Conservation (phyloP, 805 yeast genomes). For the Tetrapisispora namnaoensis region DNA sequence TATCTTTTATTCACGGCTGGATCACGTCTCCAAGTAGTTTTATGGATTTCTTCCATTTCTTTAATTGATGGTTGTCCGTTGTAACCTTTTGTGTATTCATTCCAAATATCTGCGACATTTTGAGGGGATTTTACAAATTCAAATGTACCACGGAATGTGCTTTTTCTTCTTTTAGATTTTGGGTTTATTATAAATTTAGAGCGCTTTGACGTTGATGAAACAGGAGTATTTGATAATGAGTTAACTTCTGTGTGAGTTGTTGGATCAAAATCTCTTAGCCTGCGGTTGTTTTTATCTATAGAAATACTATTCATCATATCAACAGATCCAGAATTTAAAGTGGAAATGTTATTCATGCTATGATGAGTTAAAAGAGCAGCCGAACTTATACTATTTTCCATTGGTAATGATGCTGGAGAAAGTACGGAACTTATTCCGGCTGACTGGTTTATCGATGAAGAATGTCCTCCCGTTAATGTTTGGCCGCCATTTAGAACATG, state of each 20-base stretch:
- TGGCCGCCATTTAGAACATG: background rate
- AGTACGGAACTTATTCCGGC: background rate
- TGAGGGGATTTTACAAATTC: constrained; percentile 35
- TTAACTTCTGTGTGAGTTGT: background rate
- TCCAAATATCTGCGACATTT: constrained; percentile 44
- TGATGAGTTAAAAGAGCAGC: background rate
- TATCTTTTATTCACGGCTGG: constrained; percentile 45
- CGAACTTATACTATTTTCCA: background rate
- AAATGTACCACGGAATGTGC: constrained; percentile 26
- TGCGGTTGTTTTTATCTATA: background rate
- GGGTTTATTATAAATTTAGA: background rate
- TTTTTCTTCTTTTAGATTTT: constrained; percentile 13
- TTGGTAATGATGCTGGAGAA: constrained; percentile 1
- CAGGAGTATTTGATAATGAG: background rate
- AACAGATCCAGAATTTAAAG: background rate
- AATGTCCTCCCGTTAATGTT: background rate
- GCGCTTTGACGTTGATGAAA: background rate
- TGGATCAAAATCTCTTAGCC: background rate
- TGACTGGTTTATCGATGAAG: background rate
- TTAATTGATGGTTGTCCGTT: constrained; percentile 44
- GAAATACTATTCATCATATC: background rate
- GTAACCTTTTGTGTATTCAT: constrained; percentile 43
- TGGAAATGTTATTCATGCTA: background rate
- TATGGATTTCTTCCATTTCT: constrained; percentile 38
- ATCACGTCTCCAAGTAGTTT: constrained; percentile 47